Evolutionary conservation across 768 basidiomycete genomes (phyloP).

Genomic region (Phlebiopsis gigantea): DNA sequence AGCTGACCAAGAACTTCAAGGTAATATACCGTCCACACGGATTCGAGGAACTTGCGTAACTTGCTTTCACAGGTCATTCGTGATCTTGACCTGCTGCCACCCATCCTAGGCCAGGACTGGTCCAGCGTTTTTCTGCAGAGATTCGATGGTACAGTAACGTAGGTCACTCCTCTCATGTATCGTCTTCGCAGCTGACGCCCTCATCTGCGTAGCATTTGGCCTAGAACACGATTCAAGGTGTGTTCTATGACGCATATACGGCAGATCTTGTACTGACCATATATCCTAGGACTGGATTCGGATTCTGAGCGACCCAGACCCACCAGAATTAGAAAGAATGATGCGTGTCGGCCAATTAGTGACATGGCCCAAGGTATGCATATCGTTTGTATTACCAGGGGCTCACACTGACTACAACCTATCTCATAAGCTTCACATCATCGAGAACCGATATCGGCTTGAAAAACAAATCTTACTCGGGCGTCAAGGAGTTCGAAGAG

Average conservation of each 20-base stretch:
- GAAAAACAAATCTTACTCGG: conserved; percentile 81
- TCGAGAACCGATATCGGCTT: conserved; percentile 82
- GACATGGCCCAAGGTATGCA: conserved; percentile 91
- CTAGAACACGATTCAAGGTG: conserved; percentile 73
- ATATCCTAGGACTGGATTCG: conserved; percentile 86
- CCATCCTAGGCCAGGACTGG: conserved; percentile 92
- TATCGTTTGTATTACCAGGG: not conserved
- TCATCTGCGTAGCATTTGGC: conserved; percentile 59
- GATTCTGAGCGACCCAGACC: conserved; percentile 81
- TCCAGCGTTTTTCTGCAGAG: conserved; percentile 93
- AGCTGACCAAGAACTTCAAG: conserved; percentile 95
- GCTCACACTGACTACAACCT: not conserved
- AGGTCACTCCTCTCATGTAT: conserved; percentile 26
- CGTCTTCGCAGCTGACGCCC: not conserved
- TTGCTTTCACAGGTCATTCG: conserved; percentile 53
- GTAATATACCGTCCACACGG: conserved; percentile 25
- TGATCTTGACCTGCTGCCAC: conserved; percentile 93
- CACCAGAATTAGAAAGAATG: conserved; percentile 78
- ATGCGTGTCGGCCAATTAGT: conserved; percentile 81
- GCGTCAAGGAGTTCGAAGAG: conserved; percentile 62
- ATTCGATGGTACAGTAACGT: conserved; percentile 88
- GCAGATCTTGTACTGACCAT: too few relatives aligned
- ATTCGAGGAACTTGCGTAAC: conserved; percentile 26
- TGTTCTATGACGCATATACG: conserved; percentile 15
- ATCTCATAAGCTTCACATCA: conserved; percentile 74